Base-by-base conservation (phyloP, 176 grass and related monocot genomes). In the Rhynchospora tenuis region DNA sequence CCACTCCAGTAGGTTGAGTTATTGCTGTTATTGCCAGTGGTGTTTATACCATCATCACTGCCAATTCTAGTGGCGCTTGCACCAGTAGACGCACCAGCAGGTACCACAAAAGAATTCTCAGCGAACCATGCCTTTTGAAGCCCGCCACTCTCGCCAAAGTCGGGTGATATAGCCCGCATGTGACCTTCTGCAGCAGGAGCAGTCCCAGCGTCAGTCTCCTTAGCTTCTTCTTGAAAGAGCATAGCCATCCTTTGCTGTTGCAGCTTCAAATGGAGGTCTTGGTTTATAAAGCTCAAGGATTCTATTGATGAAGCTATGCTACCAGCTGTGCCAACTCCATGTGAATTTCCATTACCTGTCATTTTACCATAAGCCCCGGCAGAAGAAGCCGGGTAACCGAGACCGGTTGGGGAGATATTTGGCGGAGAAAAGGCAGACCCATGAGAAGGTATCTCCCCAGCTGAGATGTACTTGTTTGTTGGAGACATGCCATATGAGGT, bases 251-350 rank as follows among this genome's bases (percentile, higher is more conserved):
- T 80, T 76, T 93, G 96, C 77, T 95, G 93, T 87, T 99, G 96
- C 9, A 99, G 93, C 85, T 93, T 95, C 89, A 93, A 93, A 87
- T 95, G 96, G 6, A 99, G 91, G 64, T 99, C 93, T 80, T 95
- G 96, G 88, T 95, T 99, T 83, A 99, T 99, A 88, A 94, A 99
- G 81, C 93, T 99, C 22, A 99, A 84, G 50, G 96, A 93, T 79
- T 99, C 96, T 77, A 99, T 99, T 26, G 96, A 95, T 17, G 96
- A 90, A 26, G 90, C 93, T 64, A 93, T 90, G 88, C 72, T 88
- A 79, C 90, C 89, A 38, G 1, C 89, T 4, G 1, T 38, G 81
- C 72, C 85, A 47, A 83, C 54, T 22, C 61, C 81, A 5, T 83
- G 87, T 14, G 79, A 76, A 56, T 16, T 29, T 17, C 61, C 78